phyloP scores from a whole-genome alignment of 495 filamentous ascomycete species.

The Lasiosphaeriaceae sp. region DNA sequence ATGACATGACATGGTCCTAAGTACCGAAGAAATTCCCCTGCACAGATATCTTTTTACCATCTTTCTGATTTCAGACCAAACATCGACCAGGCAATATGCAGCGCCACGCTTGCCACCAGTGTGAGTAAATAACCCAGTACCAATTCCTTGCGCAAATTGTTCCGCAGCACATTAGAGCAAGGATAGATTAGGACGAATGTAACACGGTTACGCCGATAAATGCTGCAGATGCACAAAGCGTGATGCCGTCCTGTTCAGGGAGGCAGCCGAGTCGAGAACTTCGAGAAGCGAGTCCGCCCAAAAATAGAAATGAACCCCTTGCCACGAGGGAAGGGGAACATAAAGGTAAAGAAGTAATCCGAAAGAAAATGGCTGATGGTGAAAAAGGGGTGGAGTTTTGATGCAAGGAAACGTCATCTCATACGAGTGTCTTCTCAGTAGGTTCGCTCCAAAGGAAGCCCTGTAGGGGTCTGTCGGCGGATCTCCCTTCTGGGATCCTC shows the following conservation, averaged over 20 bases:
- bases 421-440: slow-evolving; percentile 20
- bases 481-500: slow-evolving; percentile 19
- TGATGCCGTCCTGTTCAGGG: neutral
- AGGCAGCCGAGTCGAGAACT: neutral
- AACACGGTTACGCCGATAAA: slow-evolving; percentile 6
- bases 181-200: neutral
- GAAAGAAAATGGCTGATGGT: slow-evolving; percentile 3
- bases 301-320: neutral
- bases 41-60: neutral
- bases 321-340: slow-evolving; percentile 2
- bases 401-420: slow-evolving; percentile 25
- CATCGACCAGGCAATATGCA: neutral
- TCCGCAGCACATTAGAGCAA: neutral
- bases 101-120: neutral
- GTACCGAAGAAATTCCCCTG: slow-evolving; percentile 2
- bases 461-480: slow-evolving; percentile 36
- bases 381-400: slow-evolving; percentile 14
- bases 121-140: neutral
- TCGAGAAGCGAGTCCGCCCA: neutral
- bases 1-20: slow-evolving; percentile 1
- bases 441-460: slow-evolving; percentile 30
- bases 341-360: slow-evolving; percentile 2
- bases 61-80: neutral
- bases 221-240: slow-evolving; percentile 5
- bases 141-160: neutral